Conservation (phyloP, 495 filamentous ascomycete genomes). For the Rhypophila decipiens region DNA sequence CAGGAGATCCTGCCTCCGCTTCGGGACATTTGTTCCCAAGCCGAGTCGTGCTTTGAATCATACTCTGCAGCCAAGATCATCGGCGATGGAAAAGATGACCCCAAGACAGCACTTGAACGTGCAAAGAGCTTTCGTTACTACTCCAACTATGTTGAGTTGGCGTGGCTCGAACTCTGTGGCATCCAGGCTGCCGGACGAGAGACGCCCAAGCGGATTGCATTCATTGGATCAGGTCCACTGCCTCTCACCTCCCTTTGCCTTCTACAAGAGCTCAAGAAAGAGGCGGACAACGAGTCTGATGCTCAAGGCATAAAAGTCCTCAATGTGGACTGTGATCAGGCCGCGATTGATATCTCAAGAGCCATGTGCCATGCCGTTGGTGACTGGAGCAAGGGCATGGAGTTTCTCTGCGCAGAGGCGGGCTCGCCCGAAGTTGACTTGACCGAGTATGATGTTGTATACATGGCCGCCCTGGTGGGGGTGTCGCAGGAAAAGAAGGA, state of each 20-base stretch:
- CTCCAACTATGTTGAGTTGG: slow-evolving; percentile 25
- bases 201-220: slow-evolving; percentile 16
- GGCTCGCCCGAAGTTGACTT: slow-evolving; percentile 5
- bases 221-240: slow-evolving; percentile 26
- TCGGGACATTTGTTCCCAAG: slow-evolving; percentile 18
- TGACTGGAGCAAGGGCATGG: slow-evolving; percentile 15
- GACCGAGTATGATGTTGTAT: slow-evolving; percentile 23
- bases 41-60: slow-evolving; percentile 20
- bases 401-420: slow-evolving; percentile 22
- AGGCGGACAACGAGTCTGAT: neutral
- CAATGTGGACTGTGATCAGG: slow-evolving; percentile 18
- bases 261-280: slow-evolving; percentile 10
- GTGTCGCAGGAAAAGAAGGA: slow-evolving; percentile 22
- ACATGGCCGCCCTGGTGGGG: slow-evolving; percentile 25
- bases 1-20: slow-evolving; percentile 15
- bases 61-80: slow-evolving; percentile 19
- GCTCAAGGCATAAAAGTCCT: slow-evolving; percentile 4
- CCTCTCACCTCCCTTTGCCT: slow-evolving; percentile 25
- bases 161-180: slow-evolving; percentile 21
- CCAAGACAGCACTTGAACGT: slow-evolving; percentile 10
- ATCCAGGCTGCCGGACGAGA: slow-evolving; percentile 15
- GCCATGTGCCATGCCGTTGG: slow-evolving; percentile 13
- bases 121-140: slow-evolving; percentile 22
- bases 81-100: slow-evolving; percentile 3
- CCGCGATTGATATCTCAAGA: slow-evolving; percentile 16